A percentile compares a stretch with the other conserved stretches of the same genome.
phyloP scores from a whole-genome alignment of 768 basidiomycete genomes.

The Mycena vitilis region DNA sequence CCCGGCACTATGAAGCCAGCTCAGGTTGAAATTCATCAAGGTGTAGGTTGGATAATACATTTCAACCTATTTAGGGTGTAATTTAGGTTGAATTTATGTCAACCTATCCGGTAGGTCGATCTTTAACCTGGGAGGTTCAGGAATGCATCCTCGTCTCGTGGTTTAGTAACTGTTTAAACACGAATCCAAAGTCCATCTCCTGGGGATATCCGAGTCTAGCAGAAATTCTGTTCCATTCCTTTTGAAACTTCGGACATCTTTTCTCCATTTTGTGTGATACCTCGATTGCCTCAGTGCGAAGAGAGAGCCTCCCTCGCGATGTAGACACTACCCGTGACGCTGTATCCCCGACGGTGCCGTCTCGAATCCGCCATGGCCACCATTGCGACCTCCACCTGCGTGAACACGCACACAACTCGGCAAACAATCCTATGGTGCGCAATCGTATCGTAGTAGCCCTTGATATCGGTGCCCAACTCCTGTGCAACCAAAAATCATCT shows the following conservation, averaged over 20 bases:
- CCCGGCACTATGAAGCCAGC: constrained; percentile 4
- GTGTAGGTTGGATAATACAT: background rate
- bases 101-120: constrained; percentile 3
- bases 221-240: no score
- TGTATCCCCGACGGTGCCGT: constrained; percentile 29
- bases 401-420: constrained; percentile 67
- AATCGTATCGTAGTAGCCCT: constrained; percentile 69
- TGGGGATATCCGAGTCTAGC: no score
- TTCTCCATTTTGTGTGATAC: no score
- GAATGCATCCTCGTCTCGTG: no score
- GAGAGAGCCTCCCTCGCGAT: background rate
- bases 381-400: constrained; percentile 56
- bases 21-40: background rate
- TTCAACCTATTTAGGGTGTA: constrained; percentile 4
- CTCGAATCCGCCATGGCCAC: constrained; percentile 30
- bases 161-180: no score
- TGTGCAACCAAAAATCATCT: constrained; percentile 34
- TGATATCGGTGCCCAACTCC: constrained; percentile 81
- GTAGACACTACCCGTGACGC: constrained; percentile 17
- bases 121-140: background rate
- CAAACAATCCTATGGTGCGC: constrained; percentile 78
- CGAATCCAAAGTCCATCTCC: no score
- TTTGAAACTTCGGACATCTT: no score
- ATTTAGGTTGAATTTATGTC: constrained; percentile 9
- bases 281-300: no score